Evolutionary conservation across 352 stramenopile genomes (phyloP).

Genomic region (Globisporangium iwayamae): DNA sequence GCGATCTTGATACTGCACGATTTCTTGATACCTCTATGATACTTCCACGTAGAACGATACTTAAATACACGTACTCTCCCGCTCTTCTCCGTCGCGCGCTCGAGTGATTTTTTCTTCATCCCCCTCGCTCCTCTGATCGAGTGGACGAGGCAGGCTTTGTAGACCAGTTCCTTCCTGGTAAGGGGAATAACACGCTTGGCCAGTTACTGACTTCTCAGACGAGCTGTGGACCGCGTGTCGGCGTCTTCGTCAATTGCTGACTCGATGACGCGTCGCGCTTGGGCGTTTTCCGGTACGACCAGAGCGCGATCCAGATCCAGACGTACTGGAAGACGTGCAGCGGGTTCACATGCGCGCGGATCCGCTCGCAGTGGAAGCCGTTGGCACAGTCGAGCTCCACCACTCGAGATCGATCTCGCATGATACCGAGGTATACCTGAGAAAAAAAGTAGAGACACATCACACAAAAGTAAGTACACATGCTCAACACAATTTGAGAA

Average conservation of each 20-base stretch:
- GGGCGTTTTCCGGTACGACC: constrained; percentile 17
- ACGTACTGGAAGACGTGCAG: constrained; percentile 35
- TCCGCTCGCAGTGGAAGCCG: constrained; percentile 37
- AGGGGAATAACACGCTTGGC: too few relatives aligned
- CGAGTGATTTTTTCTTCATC: neutral
- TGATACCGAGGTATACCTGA: constrained; percentile 44
- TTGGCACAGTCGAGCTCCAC: constrained; percentile 59
- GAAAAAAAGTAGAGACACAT: neutral
- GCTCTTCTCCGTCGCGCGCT: neutral
- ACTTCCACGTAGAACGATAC: neutral
- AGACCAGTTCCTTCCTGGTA: neutral
- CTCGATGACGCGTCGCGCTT: constrained; percentile 3
- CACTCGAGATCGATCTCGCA: constrained; percentile 14
- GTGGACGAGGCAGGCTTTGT: neutral
- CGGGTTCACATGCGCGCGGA: constrained; percentile 31
- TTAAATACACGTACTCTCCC: constrained; percentile 1
- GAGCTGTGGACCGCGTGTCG: neutral
- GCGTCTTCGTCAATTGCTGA: constrained; percentile 6
- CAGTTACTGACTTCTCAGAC: neutral
- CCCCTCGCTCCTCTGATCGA: neutral
- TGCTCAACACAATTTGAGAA: neutral
- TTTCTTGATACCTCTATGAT: neutral
- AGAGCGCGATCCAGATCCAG: constrained; percentile 18
- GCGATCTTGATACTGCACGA: neutral
- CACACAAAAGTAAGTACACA: neutral